These are phyloP conservation scores for Penicillium bialowiezense DNA, from an alignment of 495 filamentous ascomycete species.

Conservation along the genomic window DNA sequence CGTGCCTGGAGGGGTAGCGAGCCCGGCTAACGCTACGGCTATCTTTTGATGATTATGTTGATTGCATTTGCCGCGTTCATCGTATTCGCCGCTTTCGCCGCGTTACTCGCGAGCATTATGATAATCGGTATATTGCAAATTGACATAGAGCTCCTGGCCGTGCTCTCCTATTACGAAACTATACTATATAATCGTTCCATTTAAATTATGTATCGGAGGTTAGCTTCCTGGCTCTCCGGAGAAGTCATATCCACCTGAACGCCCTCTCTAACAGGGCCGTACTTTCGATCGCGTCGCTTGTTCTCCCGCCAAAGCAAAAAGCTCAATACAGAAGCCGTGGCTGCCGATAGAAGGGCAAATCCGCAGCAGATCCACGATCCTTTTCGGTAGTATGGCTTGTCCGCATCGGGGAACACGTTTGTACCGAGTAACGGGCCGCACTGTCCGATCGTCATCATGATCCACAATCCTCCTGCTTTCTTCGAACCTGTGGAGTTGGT, in stretches of 20 bases:
- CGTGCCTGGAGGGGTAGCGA: slow-evolving; percentile 39
- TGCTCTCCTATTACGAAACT: too few species aligned
- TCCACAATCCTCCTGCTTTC: slow-evolving; percentile 66
- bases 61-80: too few species aligned
- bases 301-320: slow-evolving; percentile 62
- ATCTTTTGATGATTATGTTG: slow-evolving; percentile 20
- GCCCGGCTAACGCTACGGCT: slow-evolving; percentile 32
- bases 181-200: too few species aligned
- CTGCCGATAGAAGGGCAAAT: slow-evolving; percentile 66
- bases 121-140: too few species aligned
- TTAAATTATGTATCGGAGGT: too few species aligned
- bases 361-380: slow-evolving; percentile 69
- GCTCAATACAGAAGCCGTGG: slow-evolving; percentile 55
- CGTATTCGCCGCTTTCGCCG: too few species aligned
- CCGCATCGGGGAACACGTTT: slow-evolving; percentile 58
- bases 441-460: slow-evolving; percentile 79
- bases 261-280: slow-evolving; percentile 24
- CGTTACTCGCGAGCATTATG: too few species aligned
- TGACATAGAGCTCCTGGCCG: too few species aligned
- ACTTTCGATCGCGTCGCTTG: slow-evolving; percentile 49
- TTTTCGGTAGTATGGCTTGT: slow-evolving; percentile 61
- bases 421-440: slow-evolving; percentile 68
- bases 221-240: too few species aligned
- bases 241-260: too few species aligned
- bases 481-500: slow-evolving; percentile 45